Conservation (phyloP, 495 filamentous ascomycete species). For the Oidiodendron maius region DNA sequence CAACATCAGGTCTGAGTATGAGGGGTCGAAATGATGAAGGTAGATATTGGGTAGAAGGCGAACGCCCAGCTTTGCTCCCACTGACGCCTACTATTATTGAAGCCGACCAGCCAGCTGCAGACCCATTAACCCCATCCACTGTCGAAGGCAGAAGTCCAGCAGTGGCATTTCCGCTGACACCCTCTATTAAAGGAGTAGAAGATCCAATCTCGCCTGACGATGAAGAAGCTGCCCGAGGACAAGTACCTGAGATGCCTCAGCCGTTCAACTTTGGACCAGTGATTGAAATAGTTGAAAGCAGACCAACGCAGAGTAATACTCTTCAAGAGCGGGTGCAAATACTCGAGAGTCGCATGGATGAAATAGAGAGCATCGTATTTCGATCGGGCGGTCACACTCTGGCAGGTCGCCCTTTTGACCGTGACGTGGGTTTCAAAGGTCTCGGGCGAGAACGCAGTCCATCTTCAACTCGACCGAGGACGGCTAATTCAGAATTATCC, state of each 20-base stretch:
- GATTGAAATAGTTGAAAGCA: conserved; percentile 43
- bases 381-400: conserved; percentile 22
- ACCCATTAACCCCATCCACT: no score
- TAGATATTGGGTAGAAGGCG: conserved; percentile 50
- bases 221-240: conserved; percentile 24
- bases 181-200: no score
- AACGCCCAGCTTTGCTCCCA: conserved; percentile 38
- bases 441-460: conserved; percentile 1
- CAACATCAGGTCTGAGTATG: conserved; percentile 17
- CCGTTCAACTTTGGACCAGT: conserved; percentile 44
- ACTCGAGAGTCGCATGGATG: conserved; percentile 39
- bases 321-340: conserved; percentile 40
- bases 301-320: conserved; percentile 45
- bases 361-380: conserved; percentile 40
- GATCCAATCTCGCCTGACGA: conserved; percentile 19
- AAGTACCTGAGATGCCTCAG: conserved; percentile 33
- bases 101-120: conserved; percentile 31
- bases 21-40: conserved; percentile 52
- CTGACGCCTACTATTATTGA: conserved; percentile 40
- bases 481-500: conserved; percentile 21
- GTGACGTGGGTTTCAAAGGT: conserved; percentile 18
- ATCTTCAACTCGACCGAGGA: conserved; percentile 7
- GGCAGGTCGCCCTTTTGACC: neutral
- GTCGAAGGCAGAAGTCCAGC: no score
- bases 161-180: no score